A percentile compares a stretch with the other conserved stretches of the same genome.
Conservation (phyloP, 2,329 filamentous ascomycete species). For the Sarocladium strictum region DNA sequence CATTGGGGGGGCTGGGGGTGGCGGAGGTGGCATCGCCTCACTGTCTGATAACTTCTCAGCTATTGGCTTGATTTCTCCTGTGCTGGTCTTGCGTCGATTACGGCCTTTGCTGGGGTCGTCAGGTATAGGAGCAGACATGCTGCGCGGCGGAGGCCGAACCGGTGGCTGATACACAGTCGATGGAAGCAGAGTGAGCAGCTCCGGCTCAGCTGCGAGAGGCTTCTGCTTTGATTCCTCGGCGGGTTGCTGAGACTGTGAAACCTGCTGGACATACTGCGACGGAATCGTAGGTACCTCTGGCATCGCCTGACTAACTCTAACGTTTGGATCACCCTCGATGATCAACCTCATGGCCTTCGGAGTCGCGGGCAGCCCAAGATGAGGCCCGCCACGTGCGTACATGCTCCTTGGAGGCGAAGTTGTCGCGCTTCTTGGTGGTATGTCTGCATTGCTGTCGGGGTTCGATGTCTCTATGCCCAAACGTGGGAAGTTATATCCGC, state of each 20-base stretch:
- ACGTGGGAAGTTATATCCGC: conserved; percentile 16
- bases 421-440: conserved; percentile 57
- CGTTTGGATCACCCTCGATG: conserved; percentile 51
- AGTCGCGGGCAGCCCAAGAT: conserved; percentile 80
- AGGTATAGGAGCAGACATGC: conserved; percentile 54
- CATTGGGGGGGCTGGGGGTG: conserved; percentile 44
- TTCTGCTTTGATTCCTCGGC: conserved; percentile 16
- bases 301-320: conserved; percentile 31
- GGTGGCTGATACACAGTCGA: conserved; percentile 57
- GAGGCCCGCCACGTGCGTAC: conserved; percentile 41
- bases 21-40: conserved; percentile 30
- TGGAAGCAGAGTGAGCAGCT: conserved; percentile 44
- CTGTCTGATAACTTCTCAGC: conserved; percentile 27
- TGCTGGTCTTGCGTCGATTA: conserved; percentile 29
- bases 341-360: conserved; percentile 85
- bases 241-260: conserved; percentile 26
- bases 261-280: conserved; percentile 36
- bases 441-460: conserved; percentile 34
- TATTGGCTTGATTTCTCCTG: conserved; percentile 37
- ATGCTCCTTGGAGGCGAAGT: conserved; percentile 49
- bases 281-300: conserved; percentile 54
- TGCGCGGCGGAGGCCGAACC: conserved; percentile 45
- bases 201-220: conserved; percentile 18
- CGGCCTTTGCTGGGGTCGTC: conserved; percentile 26
- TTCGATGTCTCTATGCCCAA: conserved; percentile 36